These are phyloP conservation scores for Hypericum androsaemum DNA, from an alignment of 345 rosid species.

Conservation along the genomic window DNA sequence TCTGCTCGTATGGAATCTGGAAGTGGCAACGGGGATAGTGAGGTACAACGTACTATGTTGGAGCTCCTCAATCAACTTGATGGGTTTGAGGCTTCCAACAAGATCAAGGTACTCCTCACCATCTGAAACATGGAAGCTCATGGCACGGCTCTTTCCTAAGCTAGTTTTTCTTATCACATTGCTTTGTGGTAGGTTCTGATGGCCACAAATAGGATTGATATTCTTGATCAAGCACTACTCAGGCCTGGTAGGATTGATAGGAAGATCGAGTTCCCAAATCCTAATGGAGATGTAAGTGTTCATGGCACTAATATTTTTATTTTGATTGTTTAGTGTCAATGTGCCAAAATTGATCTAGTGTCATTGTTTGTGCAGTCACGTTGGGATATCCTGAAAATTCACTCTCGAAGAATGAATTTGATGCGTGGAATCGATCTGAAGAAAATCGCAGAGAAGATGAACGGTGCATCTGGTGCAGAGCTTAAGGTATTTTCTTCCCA, in stretches of 20 bases:
- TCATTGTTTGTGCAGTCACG: constrained; percentile 60
- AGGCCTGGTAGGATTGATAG: constrained; percentile 97
- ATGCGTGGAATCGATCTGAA: constrained; percentile 98
- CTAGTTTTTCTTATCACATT: not conserved
- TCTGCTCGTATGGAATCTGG: constrained; percentile 99
- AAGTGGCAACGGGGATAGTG: constrained; percentile 97
- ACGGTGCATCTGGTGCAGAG: constrained; percentile 99
- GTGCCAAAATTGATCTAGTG: not conserved
- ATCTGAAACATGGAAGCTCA: not conserved
- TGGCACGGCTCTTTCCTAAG: not conserved
- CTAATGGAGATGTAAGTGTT: constrained; percentile 68
- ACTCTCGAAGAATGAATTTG: constrained; percentile 92
- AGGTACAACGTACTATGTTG: constrained; percentile 96
- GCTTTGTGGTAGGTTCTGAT: constrained; percentile 61
- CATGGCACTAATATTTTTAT: not conserved
- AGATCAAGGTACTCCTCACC: constrained; percentile 60
- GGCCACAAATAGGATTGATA: constrained; percentile 98
- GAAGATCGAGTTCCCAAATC: constrained; percentile 97
- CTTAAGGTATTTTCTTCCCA: constrained; percentile 55
- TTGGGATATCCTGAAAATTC: constrained; percentile 83
- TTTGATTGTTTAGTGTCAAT: not conserved
- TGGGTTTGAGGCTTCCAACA: constrained; percentile 97
- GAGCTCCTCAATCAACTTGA: constrained; percentile 99
- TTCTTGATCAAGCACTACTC: constrained; percentile 95
- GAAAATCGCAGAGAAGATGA: constrained; percentile 98